A percentile compares a stretch with the other conserved stretches of the same genome.
phyloP scores from a whole-genome alignment of 306 rosid genomes.

The Prosopis cineraria region DNA sequence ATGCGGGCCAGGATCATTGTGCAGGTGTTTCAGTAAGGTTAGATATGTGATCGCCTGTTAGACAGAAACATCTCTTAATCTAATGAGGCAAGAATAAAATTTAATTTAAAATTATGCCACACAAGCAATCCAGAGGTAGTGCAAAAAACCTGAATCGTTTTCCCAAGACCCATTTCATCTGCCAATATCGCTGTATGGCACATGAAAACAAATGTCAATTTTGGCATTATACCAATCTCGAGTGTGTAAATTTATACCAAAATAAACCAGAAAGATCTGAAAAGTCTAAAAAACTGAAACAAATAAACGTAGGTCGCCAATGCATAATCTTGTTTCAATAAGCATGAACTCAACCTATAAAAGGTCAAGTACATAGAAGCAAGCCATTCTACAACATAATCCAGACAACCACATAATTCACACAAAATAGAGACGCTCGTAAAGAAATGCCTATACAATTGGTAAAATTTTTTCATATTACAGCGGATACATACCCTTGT shows the following conservation, averaged over 20 bases:
- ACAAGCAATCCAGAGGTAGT: constrained; percentile 28
- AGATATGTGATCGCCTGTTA: constrained; percentile 89
- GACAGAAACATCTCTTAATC: constrained; percentile 41
- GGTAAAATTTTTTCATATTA: neutral
- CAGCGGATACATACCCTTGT: neutral
- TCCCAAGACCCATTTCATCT: constrained; percentile 98
- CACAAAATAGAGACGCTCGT: constrained; percentile 7
- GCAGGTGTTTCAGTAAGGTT: constrained; percentile 74
- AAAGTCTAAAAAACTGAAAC: neutral
- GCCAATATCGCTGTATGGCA: constrained; percentile 87
- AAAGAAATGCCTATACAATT: constrained; percentile 1
- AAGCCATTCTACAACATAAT: constrained; percentile 7
- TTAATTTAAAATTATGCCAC: constrained; percentile 19
- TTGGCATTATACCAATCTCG: constrained; percentile 20
- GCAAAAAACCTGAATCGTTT: constrained; percentile 79
- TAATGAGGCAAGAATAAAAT: constrained; percentile 13
- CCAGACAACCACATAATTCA: neutral
- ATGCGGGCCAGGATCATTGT: constrained; percentile 93
- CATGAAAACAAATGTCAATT: constrained; percentile 37
- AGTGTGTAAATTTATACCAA: constrained; percentile 3
- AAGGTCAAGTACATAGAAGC: constrained; percentile 11
- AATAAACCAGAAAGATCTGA: neutral
- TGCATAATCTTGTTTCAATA: constrained; percentile 1
- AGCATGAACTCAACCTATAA: constrained; percentile 15
- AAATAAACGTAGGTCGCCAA: neutral